A percentile compares a stretch with the other conserved stretches of the same genome.
These are phyloP conservation scores for Nannochloris sp. DNA, from an alignment of 139 green algal species.

Conservation along the genomic window DNA sequence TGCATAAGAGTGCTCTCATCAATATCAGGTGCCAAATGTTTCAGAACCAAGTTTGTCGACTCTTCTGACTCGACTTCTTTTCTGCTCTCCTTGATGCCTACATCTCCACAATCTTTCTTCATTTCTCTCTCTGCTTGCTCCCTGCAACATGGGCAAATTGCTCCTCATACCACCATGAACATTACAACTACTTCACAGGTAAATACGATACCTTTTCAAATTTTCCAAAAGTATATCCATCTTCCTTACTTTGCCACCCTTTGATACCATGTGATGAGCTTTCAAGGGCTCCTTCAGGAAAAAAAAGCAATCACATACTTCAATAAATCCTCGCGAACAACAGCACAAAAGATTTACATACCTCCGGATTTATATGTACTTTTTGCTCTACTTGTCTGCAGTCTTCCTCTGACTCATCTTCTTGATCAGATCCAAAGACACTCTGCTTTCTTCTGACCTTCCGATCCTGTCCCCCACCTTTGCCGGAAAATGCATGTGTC, in stretches of 20 bases:
- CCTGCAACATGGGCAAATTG: conserved; percentile 27
- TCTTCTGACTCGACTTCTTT: neutral
- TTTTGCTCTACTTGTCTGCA: neutral
- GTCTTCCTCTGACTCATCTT: conserved; percentile 9
- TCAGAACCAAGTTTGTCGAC: conserved; percentile 88
- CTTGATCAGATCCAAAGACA: conserved; percentile 32
- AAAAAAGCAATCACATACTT: neutral
- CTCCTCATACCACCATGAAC: neutral
- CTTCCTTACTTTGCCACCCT: conserved; percentile 49
- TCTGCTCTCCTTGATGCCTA: neutral
- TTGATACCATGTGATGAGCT: neutral
- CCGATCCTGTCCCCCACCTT: too few species aligned
- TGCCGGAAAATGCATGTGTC: too few species aligned
- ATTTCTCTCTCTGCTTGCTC: conserved; percentile 73
- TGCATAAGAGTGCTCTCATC: conserved; percentile 66
- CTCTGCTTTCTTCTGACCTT: conserved; percentile 5
- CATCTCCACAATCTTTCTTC: conserved; percentile 21
- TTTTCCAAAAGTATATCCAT: conserved; percentile 89
- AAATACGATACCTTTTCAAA: conserved; percentile 59
- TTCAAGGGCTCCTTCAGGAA: neutral
- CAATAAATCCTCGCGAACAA: neutral
- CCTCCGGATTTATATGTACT: neutral
- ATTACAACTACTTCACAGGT: neutral
- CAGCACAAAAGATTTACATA: neutral
- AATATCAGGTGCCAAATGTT: conserved; percentile 79